Evolutionary conservation across 306 rosid genomes (phyloP).

Genomic region (Fagus sylvatica): DNA sequence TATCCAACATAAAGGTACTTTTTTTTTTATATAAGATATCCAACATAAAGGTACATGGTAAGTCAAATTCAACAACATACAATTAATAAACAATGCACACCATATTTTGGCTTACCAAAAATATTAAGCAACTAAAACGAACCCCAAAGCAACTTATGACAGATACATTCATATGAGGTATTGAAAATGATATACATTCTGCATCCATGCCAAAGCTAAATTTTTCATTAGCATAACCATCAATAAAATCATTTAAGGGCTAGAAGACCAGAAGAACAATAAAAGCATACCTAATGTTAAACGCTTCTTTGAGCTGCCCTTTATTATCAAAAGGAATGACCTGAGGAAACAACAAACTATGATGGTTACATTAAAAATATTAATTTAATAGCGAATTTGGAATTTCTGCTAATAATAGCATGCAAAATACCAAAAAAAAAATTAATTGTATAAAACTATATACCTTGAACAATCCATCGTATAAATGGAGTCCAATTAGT

Average conservation of each 20-base stretch:
- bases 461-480: slow-evolving; percentile 95
- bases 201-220: slow-evolving; percentile 1
- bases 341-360: slow-evolving; percentile 41
- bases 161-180: too few relatives aligned
- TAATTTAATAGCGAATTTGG: neutral
- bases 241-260: neutral
- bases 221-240: slow-evolving; percentile 10
- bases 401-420: neutral
- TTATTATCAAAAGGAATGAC: slow-evolving; percentile 95
- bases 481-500: slow-evolving; percentile 94
- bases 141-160: too few relatives aligned
- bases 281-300: slow-evolving; percentile 76
- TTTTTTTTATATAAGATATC: too few relatives aligned
- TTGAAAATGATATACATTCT: slow-evolving; percentile 1
- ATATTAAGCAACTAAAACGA: too few relatives aligned
- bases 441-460: slow-evolving; percentile 9
- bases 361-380: slow-evolving; percentile 6
- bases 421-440: neutral
- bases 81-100: too few relatives aligned
- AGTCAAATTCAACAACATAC: too few relatives aligned
- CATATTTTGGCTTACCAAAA: too few relatives aligned
- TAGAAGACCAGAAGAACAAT: slow-evolving; percentile 7
- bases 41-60: too few relatives aligned
- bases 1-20: too few relatives aligned
- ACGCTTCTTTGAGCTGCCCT: slow-evolving; percentile 98